These are phyloP conservation scores for Leishmania braziliensis DNA, from an alignment of 208 protist species.

Conservation along the genomic window DNA sequence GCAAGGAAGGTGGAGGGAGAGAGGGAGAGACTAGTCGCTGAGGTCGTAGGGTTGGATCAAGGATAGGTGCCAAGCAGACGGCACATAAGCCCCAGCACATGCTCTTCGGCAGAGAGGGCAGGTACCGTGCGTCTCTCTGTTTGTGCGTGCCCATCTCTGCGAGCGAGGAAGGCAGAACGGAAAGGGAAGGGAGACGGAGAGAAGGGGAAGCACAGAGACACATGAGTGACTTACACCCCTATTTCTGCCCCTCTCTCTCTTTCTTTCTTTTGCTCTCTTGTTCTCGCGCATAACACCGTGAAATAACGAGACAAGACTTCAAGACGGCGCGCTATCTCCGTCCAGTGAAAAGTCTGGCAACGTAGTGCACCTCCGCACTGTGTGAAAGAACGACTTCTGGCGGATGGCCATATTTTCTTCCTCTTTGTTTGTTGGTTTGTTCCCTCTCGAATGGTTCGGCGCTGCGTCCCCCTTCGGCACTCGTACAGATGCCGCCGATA, in stretches of 20 bases:
- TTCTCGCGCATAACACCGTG: background rate
- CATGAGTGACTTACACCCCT: background rate
- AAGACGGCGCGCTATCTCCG: background rate
- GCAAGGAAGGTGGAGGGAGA: background rate
- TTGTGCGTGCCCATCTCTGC: background rate
- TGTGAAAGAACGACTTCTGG: background rate
- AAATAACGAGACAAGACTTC: background rate
- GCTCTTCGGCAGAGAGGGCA: background rate
- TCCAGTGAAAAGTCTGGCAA: background rate
- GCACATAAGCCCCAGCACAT: background rate
- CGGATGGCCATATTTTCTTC: background rate
- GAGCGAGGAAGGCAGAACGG: background rate
- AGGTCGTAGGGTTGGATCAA: background rate
- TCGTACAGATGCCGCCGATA: background rate
- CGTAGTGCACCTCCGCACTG: background rate
- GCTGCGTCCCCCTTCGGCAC: background rate
- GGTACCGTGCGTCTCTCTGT: background rate
- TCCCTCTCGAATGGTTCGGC: background rate
- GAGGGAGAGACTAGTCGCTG: background rate
- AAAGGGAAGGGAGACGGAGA: background rate
- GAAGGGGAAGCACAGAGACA: constrained; percentile 5
- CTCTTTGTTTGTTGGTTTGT: background rate
- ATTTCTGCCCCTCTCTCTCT: background rate
- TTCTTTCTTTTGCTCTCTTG: background rate
- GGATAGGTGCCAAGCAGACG: background rate